phyloP scores from a whole-genome alignment of 2,329 filamentous ascomycete genomes.

The Aspergillus amoenus region DNA sequence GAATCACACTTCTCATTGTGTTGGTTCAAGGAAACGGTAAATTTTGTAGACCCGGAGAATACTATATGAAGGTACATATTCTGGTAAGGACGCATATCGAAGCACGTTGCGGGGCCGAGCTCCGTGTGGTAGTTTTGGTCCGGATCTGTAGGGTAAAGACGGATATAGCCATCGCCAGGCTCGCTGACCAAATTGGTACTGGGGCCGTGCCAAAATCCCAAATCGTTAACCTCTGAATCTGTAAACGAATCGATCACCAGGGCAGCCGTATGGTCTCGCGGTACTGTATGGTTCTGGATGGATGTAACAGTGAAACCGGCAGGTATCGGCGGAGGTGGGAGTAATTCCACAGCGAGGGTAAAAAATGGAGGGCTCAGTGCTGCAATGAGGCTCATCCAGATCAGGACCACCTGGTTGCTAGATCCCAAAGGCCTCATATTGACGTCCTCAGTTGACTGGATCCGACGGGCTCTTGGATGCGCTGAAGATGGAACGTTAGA shows the following conservation, averaged over 20 bases:
- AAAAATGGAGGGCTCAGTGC: background rate
- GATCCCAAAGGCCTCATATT: background rate
- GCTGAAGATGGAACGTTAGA: background rate
- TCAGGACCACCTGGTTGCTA: background rate
- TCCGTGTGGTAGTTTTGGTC: conserved; percentile 64
- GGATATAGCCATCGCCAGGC: conserved; percentile 54
- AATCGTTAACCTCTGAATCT: conserved; percentile 54
- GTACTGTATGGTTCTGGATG: background rate
- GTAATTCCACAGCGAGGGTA: background rate
- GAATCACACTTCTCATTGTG: conserved; percentile 63
- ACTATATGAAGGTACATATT: conserved; percentile 64
- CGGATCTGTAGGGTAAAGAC: conserved; percentile 58
- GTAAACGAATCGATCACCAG: conserved; percentile 62
- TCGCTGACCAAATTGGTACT: conserved; percentile 59
- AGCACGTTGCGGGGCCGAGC: conserved; percentile 53
- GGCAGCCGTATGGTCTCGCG: background rate
- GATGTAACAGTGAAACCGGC: background rate
- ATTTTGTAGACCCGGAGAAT: conserved; percentile 62
- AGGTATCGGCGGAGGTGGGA: conserved; percentile 7
- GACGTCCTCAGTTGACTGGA: background rate
- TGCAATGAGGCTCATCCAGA: background rate
- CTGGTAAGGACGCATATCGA: conserved; percentile 55
- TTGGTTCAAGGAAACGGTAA: conserved; percentile 65
- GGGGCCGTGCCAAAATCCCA: conserved; percentile 66
- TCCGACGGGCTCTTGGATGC: background rate